Conservation (phyloP, 1,284 basidiomycete genomes). For the Ganoderma resinaceum region DNA sequence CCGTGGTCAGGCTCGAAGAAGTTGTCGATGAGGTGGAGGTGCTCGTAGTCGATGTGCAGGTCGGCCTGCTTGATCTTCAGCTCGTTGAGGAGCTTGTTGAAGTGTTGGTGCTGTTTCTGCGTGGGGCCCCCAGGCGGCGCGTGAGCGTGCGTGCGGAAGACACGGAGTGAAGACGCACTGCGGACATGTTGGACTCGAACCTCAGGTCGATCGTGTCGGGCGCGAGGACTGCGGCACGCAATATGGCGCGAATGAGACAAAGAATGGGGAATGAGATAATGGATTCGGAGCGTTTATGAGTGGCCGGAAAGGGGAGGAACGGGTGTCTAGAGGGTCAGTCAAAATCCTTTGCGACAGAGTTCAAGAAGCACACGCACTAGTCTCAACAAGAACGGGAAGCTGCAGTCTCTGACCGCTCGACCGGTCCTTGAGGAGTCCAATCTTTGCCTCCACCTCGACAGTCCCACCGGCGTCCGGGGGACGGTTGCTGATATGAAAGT, state of each 20-base stretch:
- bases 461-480: conserved; percentile 50
- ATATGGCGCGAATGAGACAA: not conserved
- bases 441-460: conserved; percentile 92
- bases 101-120: conserved; percentile 86
- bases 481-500: conserved; percentile 67
- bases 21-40: conserved; percentile 83
- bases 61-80: conserved; percentile 50
- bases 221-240: conserved; percentile 48
- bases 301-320: not conserved
- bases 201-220: conserved; percentile 64
- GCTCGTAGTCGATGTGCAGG: conserved; percentile 76
- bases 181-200: conserved; percentile 93
- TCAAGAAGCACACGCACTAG: conserved; percentile 65
- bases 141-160: conserved; percentile 18
- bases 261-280: too few relatives aligned
- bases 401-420: conserved; percentile 61
- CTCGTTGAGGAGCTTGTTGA: conserved; percentile 86
- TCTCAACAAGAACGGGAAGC: conserved; percentile 86
- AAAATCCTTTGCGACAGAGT: conserved; percentile 12
- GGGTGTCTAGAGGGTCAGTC: conserved; percentile 10
- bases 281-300: not conserved
- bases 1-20: conserved; percentile 68
- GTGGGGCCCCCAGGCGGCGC: not conserved
- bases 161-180: conserved; percentile 56
- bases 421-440: conserved; percentile 81